Conservation (phyloP, 768 basidiomycete genomes). For the Coprinopsis cinerea region DNA sequence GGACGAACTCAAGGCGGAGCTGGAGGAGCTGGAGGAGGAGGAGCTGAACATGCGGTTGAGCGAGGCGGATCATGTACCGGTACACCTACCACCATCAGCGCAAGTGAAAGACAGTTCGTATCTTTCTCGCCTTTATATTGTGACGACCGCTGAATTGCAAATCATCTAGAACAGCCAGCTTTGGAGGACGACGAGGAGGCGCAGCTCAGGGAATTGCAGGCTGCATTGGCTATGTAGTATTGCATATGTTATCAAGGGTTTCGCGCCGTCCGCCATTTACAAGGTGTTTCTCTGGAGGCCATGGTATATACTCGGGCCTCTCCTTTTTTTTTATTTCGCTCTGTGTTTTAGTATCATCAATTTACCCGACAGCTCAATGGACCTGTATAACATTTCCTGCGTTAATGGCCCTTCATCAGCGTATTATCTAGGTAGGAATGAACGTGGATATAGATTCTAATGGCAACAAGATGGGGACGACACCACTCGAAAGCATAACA, state of each 20-base stretch:
- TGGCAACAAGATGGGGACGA: too few species aligned
- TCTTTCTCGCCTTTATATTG: not conserved
- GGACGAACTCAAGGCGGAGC: slow-evolving; percentile 74
- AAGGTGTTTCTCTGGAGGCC: too few species aligned
- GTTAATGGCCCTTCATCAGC: too few species aligned
- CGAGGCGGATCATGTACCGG: slow-evolving; percentile 85
- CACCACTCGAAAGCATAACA: too few species aligned
- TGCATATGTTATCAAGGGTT: not conserved
- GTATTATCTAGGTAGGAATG: too few species aligned
- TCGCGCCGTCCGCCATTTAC: not conserved
- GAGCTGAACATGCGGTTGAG: slow-evolving; percentile 78
- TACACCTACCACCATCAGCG: slow-evolving; percentile 71
- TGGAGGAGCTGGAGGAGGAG: slow-evolving; percentile 86
- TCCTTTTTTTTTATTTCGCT: too few species aligned
- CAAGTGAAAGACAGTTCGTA: slow-evolving; percentile 45
- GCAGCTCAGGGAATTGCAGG: slow-evolving; percentile 85
- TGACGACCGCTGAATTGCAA: not conserved
- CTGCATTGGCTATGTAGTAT: slow-evolving; percentile 72
- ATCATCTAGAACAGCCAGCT: slow-evolving; percentile 24
- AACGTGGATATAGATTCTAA: too few species aligned
- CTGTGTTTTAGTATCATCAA: too few species aligned
- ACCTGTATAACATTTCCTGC: too few species aligned
- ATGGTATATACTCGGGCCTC: too few species aligned
- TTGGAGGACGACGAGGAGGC: slow-evolving; percentile 88
- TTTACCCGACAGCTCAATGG: too few species aligned